A percentile compares a stretch with the other conserved stretches of the same genome.
Evolutionary conservation across 176 grass and related monocot genomes (phyloP).

Genomic region (Areca catechu): DNA sequence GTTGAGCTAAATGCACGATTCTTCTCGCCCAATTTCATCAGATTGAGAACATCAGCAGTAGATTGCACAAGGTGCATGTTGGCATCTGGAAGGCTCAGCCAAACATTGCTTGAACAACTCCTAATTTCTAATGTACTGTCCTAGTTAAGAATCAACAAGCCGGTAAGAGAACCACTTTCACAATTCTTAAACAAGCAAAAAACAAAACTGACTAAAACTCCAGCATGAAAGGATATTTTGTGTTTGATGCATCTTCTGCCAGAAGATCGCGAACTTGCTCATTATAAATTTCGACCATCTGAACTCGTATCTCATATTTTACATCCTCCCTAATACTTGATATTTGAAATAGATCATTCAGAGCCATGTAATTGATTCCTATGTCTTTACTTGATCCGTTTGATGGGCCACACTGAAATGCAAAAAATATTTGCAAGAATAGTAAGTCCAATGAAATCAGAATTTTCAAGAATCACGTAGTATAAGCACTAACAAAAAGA

Average conservation of each 20-base stretch:
- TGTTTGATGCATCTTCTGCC: conserved; percentile 45
- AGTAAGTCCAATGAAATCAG: no score
- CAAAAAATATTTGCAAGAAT: conserved; percentile 4
- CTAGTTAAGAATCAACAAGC: conserved; percentile 41
- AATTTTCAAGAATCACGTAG: no score
- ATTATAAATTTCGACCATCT: conserved; percentile 97
- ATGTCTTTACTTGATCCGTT: conserved; percentile 36
- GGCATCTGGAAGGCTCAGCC: conserved; percentile 64
- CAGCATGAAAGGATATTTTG: conserved; percentile 84
- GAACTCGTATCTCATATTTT: conserved; percentile 69
- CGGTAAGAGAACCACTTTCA: no score
- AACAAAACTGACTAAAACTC: conserved; percentile 4
- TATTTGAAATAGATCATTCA: conserved; percentile 83
- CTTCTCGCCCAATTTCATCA: conserved; percentile 67
- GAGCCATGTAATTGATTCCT: conserved; percentile 82
- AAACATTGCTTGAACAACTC: conserved; percentile 39
- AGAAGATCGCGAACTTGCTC: conserved; percentile 86
- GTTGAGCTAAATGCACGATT: conserved; percentile 66
- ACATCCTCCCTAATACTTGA: conserved; percentile 60
- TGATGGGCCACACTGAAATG: conserved; percentile 62
- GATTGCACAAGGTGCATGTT: conserved; percentile 55
- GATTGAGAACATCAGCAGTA: conserved; percentile 70
- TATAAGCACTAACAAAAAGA: no score
- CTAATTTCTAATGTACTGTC: conserved; percentile 72
- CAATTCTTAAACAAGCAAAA: no score